These are phyloP conservation scores for Fusarium albidum DNA, from an alignment of 2,329 filamentous ascomycete species.

Conservation along the genomic window DNA sequence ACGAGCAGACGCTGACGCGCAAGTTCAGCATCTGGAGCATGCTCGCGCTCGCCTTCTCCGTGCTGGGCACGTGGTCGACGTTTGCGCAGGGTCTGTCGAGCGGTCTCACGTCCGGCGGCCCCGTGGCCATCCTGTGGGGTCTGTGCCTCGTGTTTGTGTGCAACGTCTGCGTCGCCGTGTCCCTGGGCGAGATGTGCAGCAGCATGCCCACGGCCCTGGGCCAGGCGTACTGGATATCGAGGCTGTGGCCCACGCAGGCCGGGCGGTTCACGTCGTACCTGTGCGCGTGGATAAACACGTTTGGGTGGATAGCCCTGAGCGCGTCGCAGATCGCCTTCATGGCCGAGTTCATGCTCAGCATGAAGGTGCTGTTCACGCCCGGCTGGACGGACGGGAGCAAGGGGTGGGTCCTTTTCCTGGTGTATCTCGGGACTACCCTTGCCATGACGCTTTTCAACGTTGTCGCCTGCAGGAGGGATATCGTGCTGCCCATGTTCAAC, in stretches of 20 bases:
- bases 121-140: slow-evolving; percentile 64
- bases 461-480: slow-evolving; percentile 55
- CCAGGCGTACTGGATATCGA: slow-evolving; percentile 63
- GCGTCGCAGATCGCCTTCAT: slow-evolving; percentile 66
- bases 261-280: slow-evolving; percentile 63
- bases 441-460: slow-evolving; percentile 60
- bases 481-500: slow-evolving; percentile 58
- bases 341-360: slow-evolving; percentile 64
- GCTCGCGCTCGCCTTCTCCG: slow-evolving; percentile 64
- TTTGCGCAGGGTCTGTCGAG: slow-evolving; percentile 59
- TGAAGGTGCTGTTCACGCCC: slow-evolving; percentile 61
- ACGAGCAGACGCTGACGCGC: slow-evolving; percentile 49
- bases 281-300: slow-evolving; percentile 68
- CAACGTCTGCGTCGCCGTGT: slow-evolving; percentile 62
- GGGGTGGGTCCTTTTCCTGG: slow-evolving; percentile 64
- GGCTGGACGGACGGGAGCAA: slow-evolving; percentile 53
- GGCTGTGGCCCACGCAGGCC: slow-evolving; percentile 45
- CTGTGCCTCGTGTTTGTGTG: slow-evolving; percentile 60
- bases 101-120: slow-evolving; percentile 62
- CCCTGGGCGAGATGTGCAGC: slow-evolving; percentile 63
- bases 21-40: slow-evolving; percentile 65
- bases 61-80: slow-evolving; percentile 66
- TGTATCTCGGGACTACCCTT: slow-evolving; percentile 60
- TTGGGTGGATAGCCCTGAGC: slow-evolving; percentile 66
- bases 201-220: slow-evolving; percentile 68